These are phyloP conservation scores for Dryas drummondii DNA, from an alignment of 306 rosid genomes.

Conservation along the genomic window DNA sequence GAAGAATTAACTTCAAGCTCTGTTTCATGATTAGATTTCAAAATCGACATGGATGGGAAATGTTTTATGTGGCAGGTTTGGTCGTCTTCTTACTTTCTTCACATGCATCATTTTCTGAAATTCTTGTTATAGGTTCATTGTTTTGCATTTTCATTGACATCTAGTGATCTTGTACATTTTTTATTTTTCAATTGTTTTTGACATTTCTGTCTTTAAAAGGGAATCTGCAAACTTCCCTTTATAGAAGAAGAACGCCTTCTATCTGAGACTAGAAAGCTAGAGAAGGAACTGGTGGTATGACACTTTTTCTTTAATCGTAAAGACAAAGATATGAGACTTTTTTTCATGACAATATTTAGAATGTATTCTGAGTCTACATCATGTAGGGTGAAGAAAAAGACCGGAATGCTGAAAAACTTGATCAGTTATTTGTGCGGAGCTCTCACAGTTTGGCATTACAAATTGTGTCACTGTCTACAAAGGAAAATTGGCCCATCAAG, in stretches of 20 bases:
- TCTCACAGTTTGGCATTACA: conserved; percentile 25
- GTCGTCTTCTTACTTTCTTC: background rate
- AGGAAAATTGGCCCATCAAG: conserved; percentile 3
- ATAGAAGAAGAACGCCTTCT: conserved; percentile 49
- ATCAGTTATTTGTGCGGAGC: conserved; percentile 32
- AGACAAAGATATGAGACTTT: background rate
- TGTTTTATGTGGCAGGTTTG: conserved; percentile 54
- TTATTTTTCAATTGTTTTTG: background rate
- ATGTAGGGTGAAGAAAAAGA: conserved; percentile 37
- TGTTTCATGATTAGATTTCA: conserved; percentile 36
- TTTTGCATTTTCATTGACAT: background rate
- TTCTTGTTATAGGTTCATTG: too few relatives aligned
- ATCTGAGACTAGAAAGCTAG: conserved; percentile 36
- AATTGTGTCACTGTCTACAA: conserved; percentile 17
- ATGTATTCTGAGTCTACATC: background rate
- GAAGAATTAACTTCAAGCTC: background rate
- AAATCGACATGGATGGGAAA: conserved; percentile 54
- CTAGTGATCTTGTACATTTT: background rate
- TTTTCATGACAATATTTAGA: background rate
- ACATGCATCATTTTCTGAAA: background rate
- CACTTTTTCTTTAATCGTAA: background rate
- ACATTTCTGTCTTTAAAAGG: conserved; percentile 26
- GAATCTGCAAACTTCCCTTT: conserved; percentile 48
- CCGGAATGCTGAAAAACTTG: conserved; percentile 33
- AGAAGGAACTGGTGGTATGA: conserved; percentile 41